Evolutionary conservation across 2,329 filamentous ascomycete genomes (phyloP), one percentile per base, ranked within the genome.

Genomic region (Fusarium liriodendri): DNA sequence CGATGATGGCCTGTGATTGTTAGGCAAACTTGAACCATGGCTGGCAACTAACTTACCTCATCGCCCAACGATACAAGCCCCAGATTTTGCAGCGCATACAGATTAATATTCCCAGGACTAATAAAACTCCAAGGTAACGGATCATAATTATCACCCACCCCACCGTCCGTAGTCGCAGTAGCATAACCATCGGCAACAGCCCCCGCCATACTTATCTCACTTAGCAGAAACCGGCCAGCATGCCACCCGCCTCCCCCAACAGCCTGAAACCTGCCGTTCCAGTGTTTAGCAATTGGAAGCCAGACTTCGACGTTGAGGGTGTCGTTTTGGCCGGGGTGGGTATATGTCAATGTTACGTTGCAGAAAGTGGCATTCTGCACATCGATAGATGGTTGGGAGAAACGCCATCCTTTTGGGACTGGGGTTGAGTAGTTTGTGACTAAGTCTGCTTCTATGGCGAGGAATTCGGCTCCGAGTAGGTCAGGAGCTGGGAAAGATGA

Each of bases 341-440:
- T 72, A 35, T 74, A 74, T 7, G 50, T 69, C 18, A 74, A 42
- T 3, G 71, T 74, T 10, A 74, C 66, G 27, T 72, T 74, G 35
- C 71, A 74, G 13, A 74, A 74, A 5, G 57, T 64, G 45, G 59
- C 64, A 33, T 63, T 60, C 3, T 52, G 37, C 5, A 69, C 52
- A 6, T 50, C 37, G 7, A 69, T 18, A 1, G 58, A 38, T 20
- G 66, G 69, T 13, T 69, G 62, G 14, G 60, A 54, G 45, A 62
- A 66, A 10, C 58, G 38, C 37, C 50, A 62, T n/a, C 35, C 64
- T 47, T 57, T 33, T 16, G 58, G 58, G 14, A 50, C 27, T 18
- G 35, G 11, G 4, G 22, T 10, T 16, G 35, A 37, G 38, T 47
- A 55, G 47, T 66, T 47, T 29, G 64, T 57, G 6, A 62, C 58